Evolutionary conservation across 1,139 yeast species (phyloP).

Genomic region (Yamadazyma taylorii): DNA sequence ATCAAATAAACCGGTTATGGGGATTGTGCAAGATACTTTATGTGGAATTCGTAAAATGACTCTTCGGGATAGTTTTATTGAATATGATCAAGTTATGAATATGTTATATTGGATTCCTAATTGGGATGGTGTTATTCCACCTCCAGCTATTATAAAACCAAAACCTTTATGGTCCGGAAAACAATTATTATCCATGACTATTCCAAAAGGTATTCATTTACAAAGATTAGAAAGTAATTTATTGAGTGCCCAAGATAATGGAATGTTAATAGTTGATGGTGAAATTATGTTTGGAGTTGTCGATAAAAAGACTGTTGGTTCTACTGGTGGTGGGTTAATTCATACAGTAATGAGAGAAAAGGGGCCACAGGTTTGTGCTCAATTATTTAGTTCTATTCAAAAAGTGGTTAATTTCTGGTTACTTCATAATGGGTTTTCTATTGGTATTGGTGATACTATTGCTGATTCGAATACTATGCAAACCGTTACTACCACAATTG

Average conservation of each 20-base stretch:
- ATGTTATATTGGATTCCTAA: conserved; percentile 96
- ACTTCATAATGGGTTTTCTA: conserved; percentile 93
- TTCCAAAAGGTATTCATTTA: conserved; percentile 93
- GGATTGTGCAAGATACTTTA: conserved; percentile 97
- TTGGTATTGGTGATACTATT: conserved; percentile 99
- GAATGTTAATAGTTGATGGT: conserved; percentile 91
- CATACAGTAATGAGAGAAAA: conserved; percentile 98
- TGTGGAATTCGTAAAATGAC: conserved; percentile 98
- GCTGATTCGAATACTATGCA: conserved; percentile 97
- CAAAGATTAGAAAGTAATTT: conserved; percentile 91
- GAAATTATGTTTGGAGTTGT: conserved; percentile 97
- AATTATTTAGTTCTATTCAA: conserved; percentile 88
- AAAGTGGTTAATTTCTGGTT: conserved; percentile 97
- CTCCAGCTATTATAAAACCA: conserved; percentile 92
- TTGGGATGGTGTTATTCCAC: conserved; percentile 99
- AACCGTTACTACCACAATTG: conserved; percentile 87
- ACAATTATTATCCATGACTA: conserved; percentile 87
- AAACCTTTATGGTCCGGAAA: conserved; percentile 98
- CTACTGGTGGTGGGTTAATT: conserved; percentile 96
- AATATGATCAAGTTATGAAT: conserved; percentile 93
- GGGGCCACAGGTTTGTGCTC: conserved; percentile 89
- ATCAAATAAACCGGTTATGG: conserved; percentile 99
- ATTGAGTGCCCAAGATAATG: conserved; percentile 82
- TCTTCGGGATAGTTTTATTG: conserved; percentile 82
- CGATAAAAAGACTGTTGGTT: conserved; percentile 97